A percentile compares a stretch with the other conserved stretches of the same genome.
phyloP scores from a whole-genome alignment of 345 rosid genomes.

The Euclidium syriacum region DNA sequence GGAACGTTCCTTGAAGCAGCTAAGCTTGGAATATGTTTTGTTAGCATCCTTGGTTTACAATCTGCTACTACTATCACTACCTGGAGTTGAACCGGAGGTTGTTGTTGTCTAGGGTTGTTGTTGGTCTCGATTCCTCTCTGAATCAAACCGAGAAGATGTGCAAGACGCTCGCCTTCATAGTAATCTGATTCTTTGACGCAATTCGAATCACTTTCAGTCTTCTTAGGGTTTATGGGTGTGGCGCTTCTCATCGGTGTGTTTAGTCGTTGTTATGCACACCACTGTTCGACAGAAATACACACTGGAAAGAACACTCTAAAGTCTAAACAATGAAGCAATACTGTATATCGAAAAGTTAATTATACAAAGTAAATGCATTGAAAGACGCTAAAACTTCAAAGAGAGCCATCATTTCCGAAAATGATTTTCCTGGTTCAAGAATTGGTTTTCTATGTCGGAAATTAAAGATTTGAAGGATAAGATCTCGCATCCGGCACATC shows the following conservation, averaged over 20 bases:
- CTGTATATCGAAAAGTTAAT: too few relatives aligned
- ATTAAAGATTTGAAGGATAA: too few relatives aligned
- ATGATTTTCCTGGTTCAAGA: too few relatives aligned
- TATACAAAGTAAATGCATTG: too few relatives aligned
- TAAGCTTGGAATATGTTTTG: constrained; percentile 57
- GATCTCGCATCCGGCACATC: too few relatives aligned
- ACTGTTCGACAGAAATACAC: constrained; percentile 5
- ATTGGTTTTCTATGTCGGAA: too few relatives aligned
- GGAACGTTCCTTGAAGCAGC: constrained; percentile 67
- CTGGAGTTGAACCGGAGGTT: constrained; percentile 49
- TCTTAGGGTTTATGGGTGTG: constrained; percentile 22
- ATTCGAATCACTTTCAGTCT: constrained; percentile 11
- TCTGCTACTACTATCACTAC: constrained; percentile 59
- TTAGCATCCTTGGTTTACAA: constrained; percentile 70
- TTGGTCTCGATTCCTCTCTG: constrained; percentile 39
- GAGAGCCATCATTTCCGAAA: too few relatives aligned
- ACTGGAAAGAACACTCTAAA: too few relatives aligned
- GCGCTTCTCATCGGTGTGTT: constrained; percentile 9
- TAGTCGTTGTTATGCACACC: not conserved
- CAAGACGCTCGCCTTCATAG: constrained; percentile 57
- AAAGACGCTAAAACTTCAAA: too few relatives aligned
- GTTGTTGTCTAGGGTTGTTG: constrained; percentile 17
- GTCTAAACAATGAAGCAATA: too few relatives aligned
- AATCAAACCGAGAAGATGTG: constrained; percentile 44
- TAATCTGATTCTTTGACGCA: constrained; percentile 24